phyloP scores from a whole-genome alignment of 768 basidiomycete genomes.

The Pleurotus tuoliensis region DNA sequence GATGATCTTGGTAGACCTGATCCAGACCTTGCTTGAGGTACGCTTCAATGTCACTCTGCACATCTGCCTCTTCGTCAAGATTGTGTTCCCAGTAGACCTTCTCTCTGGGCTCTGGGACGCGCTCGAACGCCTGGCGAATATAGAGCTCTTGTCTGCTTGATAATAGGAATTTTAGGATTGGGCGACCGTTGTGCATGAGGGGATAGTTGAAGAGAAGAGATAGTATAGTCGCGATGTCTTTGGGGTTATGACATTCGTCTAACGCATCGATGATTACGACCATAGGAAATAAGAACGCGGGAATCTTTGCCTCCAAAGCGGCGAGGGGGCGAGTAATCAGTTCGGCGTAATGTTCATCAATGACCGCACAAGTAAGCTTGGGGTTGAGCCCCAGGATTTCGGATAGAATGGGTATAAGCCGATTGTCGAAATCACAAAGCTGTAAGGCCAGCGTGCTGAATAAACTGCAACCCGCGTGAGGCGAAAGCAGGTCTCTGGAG shows the following conservation, averaged over 20 bases:
- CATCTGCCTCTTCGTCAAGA: background rate
- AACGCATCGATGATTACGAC: constrained; percentile 9
- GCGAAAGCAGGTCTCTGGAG: background rate
- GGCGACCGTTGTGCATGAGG: background rate
- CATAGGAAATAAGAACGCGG: background rate
- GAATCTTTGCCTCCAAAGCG: background rate
- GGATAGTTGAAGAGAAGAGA: background rate
- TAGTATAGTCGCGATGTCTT: background rate
- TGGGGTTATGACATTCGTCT: constrained; percentile 6
- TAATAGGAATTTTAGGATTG: background rate
- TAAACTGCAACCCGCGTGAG: background rate
- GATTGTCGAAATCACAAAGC: background rate
- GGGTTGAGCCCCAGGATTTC: background rate
- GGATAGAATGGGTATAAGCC: background rate
- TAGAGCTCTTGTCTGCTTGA: background rate
- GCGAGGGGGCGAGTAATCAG: constrained; percentile 2
- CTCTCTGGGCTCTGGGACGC: background rate
- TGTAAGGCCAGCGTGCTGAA: constrained; percentile 8
- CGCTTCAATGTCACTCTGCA: background rate
- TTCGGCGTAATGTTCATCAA: background rate
- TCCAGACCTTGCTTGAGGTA: background rate
- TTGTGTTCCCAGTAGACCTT: background rate
- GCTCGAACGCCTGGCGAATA: background rate
- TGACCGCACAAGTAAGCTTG: background rate
- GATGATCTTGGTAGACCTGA: background rate